A percentile compares a stretch with the other conserved stretches of the same genome.
These are phyloP conservation scores for Eremothecium cymbalariae DNA, from an alignment of 1,139 yeast species.

Conservation along the genomic window DNA sequence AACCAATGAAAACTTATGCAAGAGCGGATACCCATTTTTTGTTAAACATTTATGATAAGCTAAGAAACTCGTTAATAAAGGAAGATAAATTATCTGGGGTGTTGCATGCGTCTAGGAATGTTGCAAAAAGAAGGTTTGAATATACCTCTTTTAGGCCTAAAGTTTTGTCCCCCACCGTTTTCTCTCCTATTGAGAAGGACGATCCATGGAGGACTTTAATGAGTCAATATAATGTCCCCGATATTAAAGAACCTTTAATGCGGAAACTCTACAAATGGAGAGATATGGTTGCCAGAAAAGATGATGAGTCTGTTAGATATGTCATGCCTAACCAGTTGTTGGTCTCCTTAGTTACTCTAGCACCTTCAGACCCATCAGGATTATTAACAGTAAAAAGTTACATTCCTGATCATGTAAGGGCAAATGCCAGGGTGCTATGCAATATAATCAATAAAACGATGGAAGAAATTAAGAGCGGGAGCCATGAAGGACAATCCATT, in stretches of 20 bases:
- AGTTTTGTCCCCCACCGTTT: constrained; percentile 33
- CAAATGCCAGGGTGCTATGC: constrained; percentile 50
- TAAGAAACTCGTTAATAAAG: constrained; percentile 56
- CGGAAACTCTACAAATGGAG: constrained; percentile 73
- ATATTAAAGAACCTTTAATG: constrained; percentile 48
- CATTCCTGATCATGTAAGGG: constrained; percentile 50
- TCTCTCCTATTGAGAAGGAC: constrained; percentile 42
- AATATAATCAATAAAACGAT: constrained; percentile 37
- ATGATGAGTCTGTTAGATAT: constrained; percentile 79
- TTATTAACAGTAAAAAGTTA: constrained; percentile 46
- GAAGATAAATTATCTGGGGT: constrained; percentile 51
- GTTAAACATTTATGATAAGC: constrained; percentile 66
- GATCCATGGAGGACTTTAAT: constrained; percentile 57
- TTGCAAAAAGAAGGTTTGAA: constrained; percentile 77
- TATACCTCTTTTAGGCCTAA: constrained; percentile 54
- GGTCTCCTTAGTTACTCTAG: constrained; percentile 49
- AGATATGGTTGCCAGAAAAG: constrained; percentile 59
- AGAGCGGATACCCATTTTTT: constrained; percentile 92
- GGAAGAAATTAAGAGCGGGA: constrained; percentile 16
- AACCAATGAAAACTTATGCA: constrained; percentile 78
- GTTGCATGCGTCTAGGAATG: constrained; percentile 66
- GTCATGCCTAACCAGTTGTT: constrained; percentile 78
- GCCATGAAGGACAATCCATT: too few relatives aligned
- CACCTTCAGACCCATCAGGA: constrained; percentile 53
- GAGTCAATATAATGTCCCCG: constrained; percentile 57